Base-by-base conservation (phyloP, 768 basidiomycete species). In the Dentipellis fragilis region DNA sequence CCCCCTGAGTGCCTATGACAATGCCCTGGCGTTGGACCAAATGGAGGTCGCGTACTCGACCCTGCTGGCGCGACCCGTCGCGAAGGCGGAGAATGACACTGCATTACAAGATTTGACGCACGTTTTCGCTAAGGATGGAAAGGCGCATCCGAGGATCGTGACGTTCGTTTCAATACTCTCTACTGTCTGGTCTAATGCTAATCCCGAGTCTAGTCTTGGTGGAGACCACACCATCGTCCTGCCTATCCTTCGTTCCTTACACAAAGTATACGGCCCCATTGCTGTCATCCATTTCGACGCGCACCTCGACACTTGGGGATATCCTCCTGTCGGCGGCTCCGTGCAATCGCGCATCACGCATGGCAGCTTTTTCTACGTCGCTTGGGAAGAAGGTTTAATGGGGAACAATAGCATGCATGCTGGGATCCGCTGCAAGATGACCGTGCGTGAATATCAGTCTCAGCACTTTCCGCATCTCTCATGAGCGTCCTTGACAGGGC, bases 171-270 rank as follows among this genome's bases (percentile, higher is more conserved):
- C 47, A 48, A 36, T 3, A 23, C 42, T 38, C 37, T 16, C 17
- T 14, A 8, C n/a, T 10, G 34, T 12, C 34, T 10, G 10, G 10
- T 36, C 14, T 57, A 58, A 54, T 54, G 6, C 5, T 19, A 16
- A 22, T 8, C 6, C 9, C 9, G 40, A 1, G 4, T 17, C 11
- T 59, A 71, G 69, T 35, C 62, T 68, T 73, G 93, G 93, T 22
- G 92, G 92, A 6, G 92, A 93, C 64, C 92, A 93, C 67, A 90
- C 90, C 12, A 87, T 93, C 59, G 90, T 87, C 8, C 78, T 92
- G 16, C 89, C 91, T 8, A 91, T 93, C 61, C 77, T 94, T 12
- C 84, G 89, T 47, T 80, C 91, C 14, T 70, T 94, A 45, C 70
- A 87, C 71, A 82, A 82, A 63, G 75, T 87, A 22, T 91, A 93